Evolutionary conservation across 768 basidiomycete species (phyloP), one percentile per base, ranked within the genome.

Genomic region (Leucosporidium scottii): DNA sequence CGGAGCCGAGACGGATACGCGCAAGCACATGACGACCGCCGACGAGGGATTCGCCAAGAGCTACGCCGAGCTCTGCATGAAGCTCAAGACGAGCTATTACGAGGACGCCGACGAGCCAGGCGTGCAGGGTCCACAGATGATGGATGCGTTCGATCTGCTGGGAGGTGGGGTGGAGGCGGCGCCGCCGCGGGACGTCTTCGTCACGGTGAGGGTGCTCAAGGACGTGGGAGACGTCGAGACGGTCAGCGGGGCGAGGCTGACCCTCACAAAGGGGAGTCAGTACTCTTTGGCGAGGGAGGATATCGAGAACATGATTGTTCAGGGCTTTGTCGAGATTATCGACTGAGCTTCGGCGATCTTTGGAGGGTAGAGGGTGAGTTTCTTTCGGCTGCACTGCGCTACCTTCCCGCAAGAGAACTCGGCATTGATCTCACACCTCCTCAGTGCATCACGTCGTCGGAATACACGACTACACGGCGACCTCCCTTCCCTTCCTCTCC

Each of bases 211-310:
- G 64, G 94, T 97, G 39, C 83, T 91, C 30, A 83, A 83, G 73
- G 93, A 97, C 75, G 92, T 91, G 71, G 94, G 96, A 4, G 85
- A 87, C 61, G 90, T 99, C 25, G 88, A 92, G 78, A 91, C 93
- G 1, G 92, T 96, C 79, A 81, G 88, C 65, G 96, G 96, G 13
- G 87, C 84, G 18, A 58, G 68, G 65, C 68, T 99, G 66, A 88
- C 93, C 77, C 93, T 98, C 76, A 84, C 84, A 75, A 89, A 87
- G 78, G 94, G 93, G 0, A 88, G 91, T 78, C 81, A 94, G 70
- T 94, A 90, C 74, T 86, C 93, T 82, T 87, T 97, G 61, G 82
- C 90, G 48, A 81, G 91, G 72, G 84, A 89, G 10, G 91, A 93
- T 76, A 87, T 99, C 69, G 96, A 99, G 77, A 88, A 93, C 77